phyloP scores from a whole-genome alignment of 345 rosid genomes.

The Brassica cretica region DNA sequence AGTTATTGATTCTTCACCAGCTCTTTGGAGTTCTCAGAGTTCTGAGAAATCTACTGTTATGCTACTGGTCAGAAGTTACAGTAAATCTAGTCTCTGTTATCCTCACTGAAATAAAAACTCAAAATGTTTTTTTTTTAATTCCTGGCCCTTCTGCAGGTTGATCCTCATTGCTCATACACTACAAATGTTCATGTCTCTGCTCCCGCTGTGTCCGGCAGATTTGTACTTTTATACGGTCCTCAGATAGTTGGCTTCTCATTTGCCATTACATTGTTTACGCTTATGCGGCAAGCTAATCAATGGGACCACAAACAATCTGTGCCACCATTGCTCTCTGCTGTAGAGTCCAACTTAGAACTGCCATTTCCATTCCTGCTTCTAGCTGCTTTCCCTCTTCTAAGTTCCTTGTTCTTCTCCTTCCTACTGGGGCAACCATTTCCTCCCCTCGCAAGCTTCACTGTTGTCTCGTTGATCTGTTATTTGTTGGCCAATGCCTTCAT shows the following conservation, averaged over 20 bases:
- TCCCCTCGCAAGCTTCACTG: constrained; percentile 59
- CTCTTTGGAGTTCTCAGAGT: constrained; percentile 65
- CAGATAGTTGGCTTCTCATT: constrained; percentile 47
- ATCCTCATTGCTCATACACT: constrained; percentile 93
- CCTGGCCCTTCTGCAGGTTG: constrained; percentile 62
- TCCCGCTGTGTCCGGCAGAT: constrained; percentile 70
- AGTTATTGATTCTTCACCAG: constrained; percentile 80
- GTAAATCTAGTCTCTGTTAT: constrained; percentile 16
- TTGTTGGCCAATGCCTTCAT: constrained; percentile 69
- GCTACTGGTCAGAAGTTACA: constrained; percentile 58
- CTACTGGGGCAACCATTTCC: constrained; percentile 69
- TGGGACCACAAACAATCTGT: constrained; percentile 66
- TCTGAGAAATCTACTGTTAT: constrained; percentile 73
- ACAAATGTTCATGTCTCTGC: constrained; percentile 63
- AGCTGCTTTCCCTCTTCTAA: constrained; percentile 53
- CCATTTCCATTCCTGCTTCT: constrained; percentile 69
- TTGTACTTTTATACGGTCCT: constrained; percentile 68
- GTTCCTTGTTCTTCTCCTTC: constrained; percentile 58
- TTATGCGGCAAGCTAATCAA: constrained; percentile 79
- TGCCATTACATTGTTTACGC: constrained; percentile 74
- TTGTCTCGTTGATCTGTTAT: constrained; percentile 70
- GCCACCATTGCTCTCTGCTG: constrained; percentile 71
- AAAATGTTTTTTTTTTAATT: background rate
- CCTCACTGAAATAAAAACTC: constrained; percentile 2
- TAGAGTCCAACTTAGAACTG: constrained; percentile 76